Base-by-base conservation (phyloP, 1,284 basidiomycete species). In the Malassezia dermatis region DNA sequence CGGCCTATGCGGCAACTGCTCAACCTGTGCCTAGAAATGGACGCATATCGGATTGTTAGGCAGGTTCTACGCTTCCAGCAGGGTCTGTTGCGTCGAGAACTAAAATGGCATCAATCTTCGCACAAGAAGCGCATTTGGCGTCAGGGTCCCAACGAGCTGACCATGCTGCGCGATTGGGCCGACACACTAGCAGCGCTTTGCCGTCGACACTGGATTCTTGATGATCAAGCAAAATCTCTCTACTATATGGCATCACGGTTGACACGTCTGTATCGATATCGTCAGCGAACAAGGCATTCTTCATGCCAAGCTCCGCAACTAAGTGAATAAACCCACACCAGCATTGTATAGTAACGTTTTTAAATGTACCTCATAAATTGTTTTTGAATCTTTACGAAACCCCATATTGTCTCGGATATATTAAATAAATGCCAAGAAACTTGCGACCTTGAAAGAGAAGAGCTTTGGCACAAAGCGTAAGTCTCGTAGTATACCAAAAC, bases 1-100 rank as follows among this genome's bases (percentile, higher is more conserved):
- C 55, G 55, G 1, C 27, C 40, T 5, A 40, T 52, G 15, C 46
- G 19, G 21, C 27, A 10, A 4, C 30, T 57, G 8, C 32, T 51
- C 6, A 13, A 19, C 1, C 24, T 28, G 11, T 42, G 28, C 15
- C 2, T 48, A 7, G 13, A 48, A 7, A 15, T 31, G 19, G 19
- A 48, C n/a, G 45, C 39, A 28, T n/a, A 21, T n/a, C 15, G 8
- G 3, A 19, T 43, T 15, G 45, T 37, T 2, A 26, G 55, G 8
- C 43, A 37, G 7, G 21, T 48, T 2, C 21, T 57, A 3, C 49
- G 55, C 8, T 57, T 44, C 21, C 46, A 52, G 19, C 24, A 48
- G 6, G 55, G 55, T 3, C 35, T 42, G 0, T 27, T 51, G 8
- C 49, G 45, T 10, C 55, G 55, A 12, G 50, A 52, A 19, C 39